Conservation (phyloP, 1,139 yeast genomes). For the Hyphopichia wangnamkhiaoensis region DNA sequence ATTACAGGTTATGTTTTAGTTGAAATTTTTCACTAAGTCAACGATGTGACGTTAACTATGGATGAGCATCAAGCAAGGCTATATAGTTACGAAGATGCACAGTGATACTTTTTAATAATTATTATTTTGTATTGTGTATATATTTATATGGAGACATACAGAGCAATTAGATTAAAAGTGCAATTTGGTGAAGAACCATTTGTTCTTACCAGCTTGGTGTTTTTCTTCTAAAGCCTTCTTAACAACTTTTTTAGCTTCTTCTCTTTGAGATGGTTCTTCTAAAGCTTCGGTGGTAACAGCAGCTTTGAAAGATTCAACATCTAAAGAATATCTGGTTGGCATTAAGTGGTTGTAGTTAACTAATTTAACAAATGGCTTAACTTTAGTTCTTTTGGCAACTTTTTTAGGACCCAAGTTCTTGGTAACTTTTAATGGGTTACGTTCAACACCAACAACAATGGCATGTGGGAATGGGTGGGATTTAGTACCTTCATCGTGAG, state of each 20-base stretch:
- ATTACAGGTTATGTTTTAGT: too few species aligned
- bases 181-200: constrained; percentile 99
- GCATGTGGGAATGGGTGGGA: constrained; percentile 99
- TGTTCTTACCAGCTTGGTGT: constrained; percentile 99
- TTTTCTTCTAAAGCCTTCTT: constrained; percentile 99
- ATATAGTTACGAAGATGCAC: too few species aligned
- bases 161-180: constrained; percentile 65
- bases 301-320: constrained; percentile 92
- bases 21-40: too few species aligned
- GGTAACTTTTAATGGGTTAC: constrained; percentile 97
- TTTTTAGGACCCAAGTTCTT: constrained; percentile 95
- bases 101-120: too few species aligned
- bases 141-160: constrained; percentile 11
- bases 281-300: constrained; percentile 92
- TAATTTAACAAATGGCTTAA: constrained; percentile 99
- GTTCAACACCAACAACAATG: constrained; percentile 98
- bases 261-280: constrained; percentile 98
- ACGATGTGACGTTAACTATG: too few species aligned
- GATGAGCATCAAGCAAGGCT: too few species aligned
- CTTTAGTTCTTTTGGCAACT: constrained; percentile 95
- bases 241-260: constrained; percentile 98
- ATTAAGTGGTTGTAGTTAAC: constrained; percentile 99
- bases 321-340: constrained; percentile 99
- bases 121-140: constrained; percentile 8
- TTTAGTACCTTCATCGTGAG: constrained; percentile 99